Base-by-base conservation (phyloP, 208 protist genomes). In the Wallacemonas sp. region DNA sequence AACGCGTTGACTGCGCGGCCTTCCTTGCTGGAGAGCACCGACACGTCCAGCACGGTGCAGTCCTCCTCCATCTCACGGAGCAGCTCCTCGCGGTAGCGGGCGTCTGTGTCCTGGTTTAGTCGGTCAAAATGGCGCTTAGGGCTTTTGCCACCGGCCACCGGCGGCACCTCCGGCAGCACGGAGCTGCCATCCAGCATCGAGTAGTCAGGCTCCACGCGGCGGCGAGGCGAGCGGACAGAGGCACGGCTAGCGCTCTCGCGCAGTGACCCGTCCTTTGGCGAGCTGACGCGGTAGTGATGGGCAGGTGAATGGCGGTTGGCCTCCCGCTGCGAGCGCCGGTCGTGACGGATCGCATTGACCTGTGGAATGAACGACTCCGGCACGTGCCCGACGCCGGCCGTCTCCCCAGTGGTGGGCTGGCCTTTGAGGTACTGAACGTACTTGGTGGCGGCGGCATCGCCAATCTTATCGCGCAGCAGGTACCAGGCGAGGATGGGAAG, bases 401-500 rank as follows among this genome's bases (percentile, higher is more conserved):
- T 53, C 45, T 66, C 61, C 33, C 17, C 0, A 17, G 38, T 34
- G 0, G 19, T 32, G 34, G 42, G 26, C 26, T 37, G 46, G 17
- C 61, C 30, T 26, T 57, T 71, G 5, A 82, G 64, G 26, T 71
- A 48, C 22, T 45, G 27, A 1, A 78, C 71, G 33, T 78, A 78
- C 29, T 44, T 44, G 19, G 22, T 65, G 4, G 76, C 76, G 1
- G 66, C 53, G 4, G 64, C 59, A 22, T 67, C 66, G 29, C 70
- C 70, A 32, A 82, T 78, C 54, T 75, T 74, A 22, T 76, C 69
- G 10, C 63, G 57, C 48, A 82, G 63, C 1, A 82, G 44, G 36
- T 82, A 82, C 59, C 60, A 78, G 26, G 76, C 76, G 21, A 82
- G 63, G 42, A 78, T 82, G 48, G 76, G 76, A 1, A 82, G 63